Conservation (phyloP, 2,329 filamentous ascomycete genomes). For the Trichophyton verrucosum region DNA sequence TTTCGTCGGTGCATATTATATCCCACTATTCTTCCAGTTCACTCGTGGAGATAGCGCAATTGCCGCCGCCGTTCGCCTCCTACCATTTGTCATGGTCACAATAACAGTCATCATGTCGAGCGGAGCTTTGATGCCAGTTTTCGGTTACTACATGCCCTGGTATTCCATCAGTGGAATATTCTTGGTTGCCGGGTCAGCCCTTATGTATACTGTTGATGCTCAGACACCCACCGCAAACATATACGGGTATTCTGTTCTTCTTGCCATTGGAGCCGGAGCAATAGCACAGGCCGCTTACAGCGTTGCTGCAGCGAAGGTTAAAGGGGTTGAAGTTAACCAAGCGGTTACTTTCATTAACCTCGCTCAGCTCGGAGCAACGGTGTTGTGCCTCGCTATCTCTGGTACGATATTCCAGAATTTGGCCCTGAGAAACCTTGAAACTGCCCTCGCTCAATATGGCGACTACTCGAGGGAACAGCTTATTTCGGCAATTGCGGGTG, state of each 20-base stretch:
- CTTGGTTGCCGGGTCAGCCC: slow-evolving; percentile 15
- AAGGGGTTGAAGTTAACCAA: slow-evolving; percentile 18
- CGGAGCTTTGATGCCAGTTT: slow-evolving; percentile 15
- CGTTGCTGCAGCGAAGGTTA: slow-evolving; percentile 28
- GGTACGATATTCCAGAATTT: slow-evolving; percentile 20
- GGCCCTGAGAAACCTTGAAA: slow-evolving; percentile 18
- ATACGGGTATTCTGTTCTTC: slow-evolving; percentile 25
- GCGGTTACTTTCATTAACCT: slow-evolving; percentile 34
- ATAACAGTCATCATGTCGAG: slow-evolving; percentile 16
- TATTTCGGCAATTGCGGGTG: slow-evolving; percentile 22
- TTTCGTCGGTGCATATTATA: slow-evolving; percentile 38
- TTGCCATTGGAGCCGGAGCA: slow-evolving; percentile 28
- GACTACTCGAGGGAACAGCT: slow-evolving; percentile 19
- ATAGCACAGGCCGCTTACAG: slow-evolving; percentile 28
- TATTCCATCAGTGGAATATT: slow-evolving; percentile 20
- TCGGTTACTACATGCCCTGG: slow-evolving; percentile 21
- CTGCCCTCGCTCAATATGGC: slow-evolving; percentile 19
- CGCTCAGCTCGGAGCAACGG: slow-evolving; percentile 10
- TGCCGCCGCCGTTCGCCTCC: slow-evolving; percentile 21
- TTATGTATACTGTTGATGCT: slow-evolving; percentile 13
- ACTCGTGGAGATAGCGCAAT: slow-evolving; percentile 29
- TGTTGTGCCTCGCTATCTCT: slow-evolving; percentile 5
- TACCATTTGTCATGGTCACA: slow-evolving; percentile 22
- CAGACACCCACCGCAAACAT: slow-evolving; percentile 14
- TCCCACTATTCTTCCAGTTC: slow-evolving; percentile 46